phyloP scores from a whole-genome alignment of 2,329 filamentous ascomycete genomes.

The Thielaviopsis euricoi region DNA sequence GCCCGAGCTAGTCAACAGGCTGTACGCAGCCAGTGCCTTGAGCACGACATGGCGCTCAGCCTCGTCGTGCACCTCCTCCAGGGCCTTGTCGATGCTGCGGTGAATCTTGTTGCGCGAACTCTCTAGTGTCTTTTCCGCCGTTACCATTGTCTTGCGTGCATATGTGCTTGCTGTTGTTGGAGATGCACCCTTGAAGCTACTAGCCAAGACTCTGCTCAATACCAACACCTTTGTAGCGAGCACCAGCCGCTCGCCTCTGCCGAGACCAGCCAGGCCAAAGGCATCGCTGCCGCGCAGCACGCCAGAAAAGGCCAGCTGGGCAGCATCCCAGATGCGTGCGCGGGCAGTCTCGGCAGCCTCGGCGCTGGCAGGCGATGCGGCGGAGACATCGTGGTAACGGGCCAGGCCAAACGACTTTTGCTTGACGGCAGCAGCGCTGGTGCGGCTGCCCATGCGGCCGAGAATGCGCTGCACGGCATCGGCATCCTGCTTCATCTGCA shows the following conservation, averaged over 20 bases:
- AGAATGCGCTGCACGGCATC: conserved; percentile 56
- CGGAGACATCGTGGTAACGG: conserved; percentile 23
- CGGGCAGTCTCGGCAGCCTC: conserved; percentile 23
- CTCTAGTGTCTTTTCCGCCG: conserved; percentile 45
- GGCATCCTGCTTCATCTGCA: conserved; percentile 72
- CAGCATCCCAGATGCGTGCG: conserved; percentile 34
- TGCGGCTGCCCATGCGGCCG: conserved; percentile 55
- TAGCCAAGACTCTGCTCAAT: conserved; percentile 57
- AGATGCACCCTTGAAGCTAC: conserved; percentile 42
- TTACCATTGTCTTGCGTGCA: conserved; percentile 32
- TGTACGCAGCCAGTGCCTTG: conserved; percentile 65
- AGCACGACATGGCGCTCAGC: conserved; percentile 37
- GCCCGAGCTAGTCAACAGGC: conserved; percentile 63
- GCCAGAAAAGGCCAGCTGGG: conserved; percentile 30
- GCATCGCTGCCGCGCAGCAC: conserved; percentile 27
- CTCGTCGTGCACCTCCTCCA: conserved; percentile 42
- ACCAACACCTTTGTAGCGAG: conserved; percentile 57
- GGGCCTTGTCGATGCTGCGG: conserved; percentile 49
- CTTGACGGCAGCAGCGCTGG: conserved; percentile 55
- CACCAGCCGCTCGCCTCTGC: conserved; percentile 34
- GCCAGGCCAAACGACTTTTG: conserved; percentile 44
- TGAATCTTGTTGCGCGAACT: conserved; percentile 47
- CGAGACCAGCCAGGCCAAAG: conserved; percentile 15
- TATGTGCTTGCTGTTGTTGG: conserved; percentile 19
- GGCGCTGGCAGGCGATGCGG: conserved; percentile 15